phyloP scores from a whole-genome alignment of 495 filamentous ascomycete genomes.

The Thermothielavioides terrestris region DNA sequence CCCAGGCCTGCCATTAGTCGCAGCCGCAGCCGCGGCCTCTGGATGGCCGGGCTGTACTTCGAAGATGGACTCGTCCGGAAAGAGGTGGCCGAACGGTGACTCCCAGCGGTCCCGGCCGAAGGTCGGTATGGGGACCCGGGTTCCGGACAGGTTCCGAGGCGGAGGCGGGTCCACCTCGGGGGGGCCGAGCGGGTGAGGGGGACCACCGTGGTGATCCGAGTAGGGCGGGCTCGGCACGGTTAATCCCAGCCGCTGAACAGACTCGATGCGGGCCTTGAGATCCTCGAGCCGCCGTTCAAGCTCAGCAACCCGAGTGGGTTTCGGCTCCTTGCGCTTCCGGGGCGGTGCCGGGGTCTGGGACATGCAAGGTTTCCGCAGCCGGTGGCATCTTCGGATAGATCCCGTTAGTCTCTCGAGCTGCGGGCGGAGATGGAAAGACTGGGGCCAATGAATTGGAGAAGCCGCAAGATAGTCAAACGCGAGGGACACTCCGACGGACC shows the following conservation, averaged over 20 bases:
- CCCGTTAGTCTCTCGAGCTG: background rate
- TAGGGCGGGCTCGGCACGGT: background rate
- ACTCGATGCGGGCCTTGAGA: slow-evolving; percentile 20
- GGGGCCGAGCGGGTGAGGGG: background rate
- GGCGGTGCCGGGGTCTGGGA: slow-evolving; percentile 25
- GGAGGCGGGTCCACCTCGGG: background rate
- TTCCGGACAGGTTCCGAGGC: background rate
- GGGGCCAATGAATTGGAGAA: background rate
- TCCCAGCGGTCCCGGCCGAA: background rate
- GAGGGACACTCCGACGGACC: background rate
- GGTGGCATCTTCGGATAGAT: slow-evolving; percentile 21
- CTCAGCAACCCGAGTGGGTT: slow-evolving; percentile 25
- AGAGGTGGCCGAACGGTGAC: background rate
- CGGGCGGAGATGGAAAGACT: background rate
- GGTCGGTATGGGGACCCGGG: background rate
- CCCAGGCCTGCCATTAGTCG: background rate
- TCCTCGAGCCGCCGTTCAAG: slow-evolving; percentile 26
- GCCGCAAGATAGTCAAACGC: background rate
- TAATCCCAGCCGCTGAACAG: slow-evolving; percentile 1
- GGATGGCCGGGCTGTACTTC: background rate
- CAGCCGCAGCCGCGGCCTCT: background rate
- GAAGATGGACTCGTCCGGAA: background rate
- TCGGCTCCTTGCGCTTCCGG: slow-evolving; percentile 24
- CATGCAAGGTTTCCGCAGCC: slow-evolving; percentile 23
- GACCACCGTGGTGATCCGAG: background rate